These are phyloP conservation scores for Galerina marginata DNA, from an alignment of 768 basidiomycete genomes.

Conservation along the genomic window DNA sequence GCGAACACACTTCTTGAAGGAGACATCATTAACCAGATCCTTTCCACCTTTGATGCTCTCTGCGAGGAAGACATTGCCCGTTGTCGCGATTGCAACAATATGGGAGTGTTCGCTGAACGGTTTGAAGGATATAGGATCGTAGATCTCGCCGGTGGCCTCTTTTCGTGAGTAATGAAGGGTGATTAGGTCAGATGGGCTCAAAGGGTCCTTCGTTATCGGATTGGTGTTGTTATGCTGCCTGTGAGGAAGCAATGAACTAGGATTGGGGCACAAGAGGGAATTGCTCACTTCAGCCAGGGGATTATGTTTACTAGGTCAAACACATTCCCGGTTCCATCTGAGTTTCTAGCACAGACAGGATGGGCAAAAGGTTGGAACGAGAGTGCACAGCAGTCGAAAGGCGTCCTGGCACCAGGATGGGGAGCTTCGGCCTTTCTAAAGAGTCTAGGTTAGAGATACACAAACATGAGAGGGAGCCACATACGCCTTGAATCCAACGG, in stretches of 20 bases:
- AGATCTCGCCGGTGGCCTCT: constrained; percentile 79
- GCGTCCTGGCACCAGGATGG: constrained; percentile 68
- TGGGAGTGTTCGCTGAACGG: constrained; percentile 96
- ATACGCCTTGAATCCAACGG: constrained; percentile 73
- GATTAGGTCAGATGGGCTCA: constrained; percentile 76
- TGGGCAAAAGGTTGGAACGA: constrained; percentile 90
- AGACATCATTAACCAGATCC: constrained; percentile 85
- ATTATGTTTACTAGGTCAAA: constrained; percentile 94
- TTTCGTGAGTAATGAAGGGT: constrained; percentile 85
- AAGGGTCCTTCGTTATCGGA: constrained; percentile 74
- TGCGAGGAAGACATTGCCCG: constrained; percentile 92
- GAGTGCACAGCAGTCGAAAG: constrained; percentile 91
- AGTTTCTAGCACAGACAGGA: constrained; percentile 86
- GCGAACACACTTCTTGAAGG: constrained; percentile 76
- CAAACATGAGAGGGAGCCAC: constrained; percentile 28
- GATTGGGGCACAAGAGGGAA: constrained; percentile 1
- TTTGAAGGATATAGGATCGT: constrained; percentile 98
- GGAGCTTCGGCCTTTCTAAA: constrained; percentile 70
- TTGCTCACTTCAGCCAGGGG: constrained; percentile 84
- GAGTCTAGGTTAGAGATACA: constrained; percentile 17
- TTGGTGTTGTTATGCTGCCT: constrained; percentile 85
- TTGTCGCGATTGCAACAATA: constrained; percentile 87
- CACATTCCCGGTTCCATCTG: constrained; percentile 79
- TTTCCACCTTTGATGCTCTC: constrained; percentile 87
- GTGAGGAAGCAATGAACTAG: constrained; percentile 12